phyloP scores from a whole-genome alignment of 768 basidiomycete species.

The Russula griseocarnosa region DNA sequence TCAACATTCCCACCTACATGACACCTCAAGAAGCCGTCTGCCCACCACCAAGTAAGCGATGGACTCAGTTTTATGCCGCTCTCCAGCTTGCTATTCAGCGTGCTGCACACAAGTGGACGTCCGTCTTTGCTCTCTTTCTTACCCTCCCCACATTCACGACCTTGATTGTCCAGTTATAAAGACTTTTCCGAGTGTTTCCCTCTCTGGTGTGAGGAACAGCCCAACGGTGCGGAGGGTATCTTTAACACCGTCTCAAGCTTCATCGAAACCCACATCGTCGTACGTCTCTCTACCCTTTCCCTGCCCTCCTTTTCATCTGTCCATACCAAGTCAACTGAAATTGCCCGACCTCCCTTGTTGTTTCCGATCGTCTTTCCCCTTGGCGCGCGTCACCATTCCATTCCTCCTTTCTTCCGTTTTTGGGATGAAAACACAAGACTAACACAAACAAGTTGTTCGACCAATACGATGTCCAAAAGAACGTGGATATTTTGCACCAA shows the following conservation, averaged over 20 bases:
- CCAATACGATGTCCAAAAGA: conserved; percentile 62
- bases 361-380: no score
- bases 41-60: conserved; percentile 40
- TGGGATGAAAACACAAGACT: conserved; percentile 39
- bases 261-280: conserved; percentile 60
- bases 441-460: conserved; percentile 67
- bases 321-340: neutral
- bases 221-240: conserved; percentile 35
- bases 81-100: conserved; percentile 52
- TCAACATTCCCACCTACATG: conserved; percentile 26
- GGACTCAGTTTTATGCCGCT: conserved; percentile 50
- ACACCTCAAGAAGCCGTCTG: conserved; percentile 28
- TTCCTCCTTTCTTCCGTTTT: neutral
- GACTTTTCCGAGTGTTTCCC: conserved; percentile 44
- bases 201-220: conserved; percentile 38
- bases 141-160: neutral
- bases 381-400: neutral
- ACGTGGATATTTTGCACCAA: conserved; percentile 64
- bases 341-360: neutral
- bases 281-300: conserved; percentile 9
- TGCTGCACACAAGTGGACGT: conserved; percentile 53
- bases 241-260: conserved; percentile 63
- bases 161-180: conserved; percentile 38
- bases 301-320: no score
- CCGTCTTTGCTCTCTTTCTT: conserved; percentile 25